Evolutionary conservation across 441 rosid genomes (phyloP).

Genomic region (Hypseocharis bilobata): DNA sequence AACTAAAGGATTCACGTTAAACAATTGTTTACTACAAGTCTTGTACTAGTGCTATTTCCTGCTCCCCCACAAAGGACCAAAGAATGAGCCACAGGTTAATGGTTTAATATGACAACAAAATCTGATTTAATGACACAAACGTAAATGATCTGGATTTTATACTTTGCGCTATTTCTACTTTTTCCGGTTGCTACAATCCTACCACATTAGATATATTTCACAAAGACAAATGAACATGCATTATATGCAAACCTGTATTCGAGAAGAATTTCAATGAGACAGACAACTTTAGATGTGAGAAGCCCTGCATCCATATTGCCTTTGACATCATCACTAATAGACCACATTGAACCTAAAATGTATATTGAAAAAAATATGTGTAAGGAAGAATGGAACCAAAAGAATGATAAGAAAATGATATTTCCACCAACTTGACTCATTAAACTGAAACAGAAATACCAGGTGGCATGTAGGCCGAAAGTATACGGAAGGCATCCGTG

Average conservation of each 20-base stretch:
- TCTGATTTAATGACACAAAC: too few relatives aligned
- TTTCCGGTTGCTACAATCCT: not conserved
- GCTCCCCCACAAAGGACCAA: too few relatives aligned
- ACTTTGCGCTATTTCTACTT: too few relatives aligned
- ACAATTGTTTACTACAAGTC: too few relatives aligned
- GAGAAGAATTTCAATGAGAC: conserved; percentile 59
- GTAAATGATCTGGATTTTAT: too few relatives aligned
- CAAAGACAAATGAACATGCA: conserved; percentile 1
- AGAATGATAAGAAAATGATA: not conserved
- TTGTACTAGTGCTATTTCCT: too few relatives aligned
- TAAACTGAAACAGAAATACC: conserved; percentile 34
- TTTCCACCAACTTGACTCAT: not conserved
- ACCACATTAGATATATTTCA: not conserved
- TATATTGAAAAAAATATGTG: not conserved
- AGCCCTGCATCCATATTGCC: conserved; percentile 40
- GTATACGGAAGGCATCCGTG: conserved; percentile 36
- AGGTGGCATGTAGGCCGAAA: conserved; percentile 34
- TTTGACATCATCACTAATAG: conserved; percentile 26
- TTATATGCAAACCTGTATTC: conserved; percentile 50
- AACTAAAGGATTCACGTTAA: too few relatives aligned
- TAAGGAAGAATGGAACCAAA: not conserved
- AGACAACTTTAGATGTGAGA: conserved; percentile 40
- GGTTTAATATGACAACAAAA: too few relatives aligned
- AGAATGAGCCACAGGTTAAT: too few relatives aligned
- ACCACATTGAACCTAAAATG: conserved; percentile 39